Conservation (phyloP, 1,284 basidiomycete species). For the Fomitopsis schrenkii region DNA sequence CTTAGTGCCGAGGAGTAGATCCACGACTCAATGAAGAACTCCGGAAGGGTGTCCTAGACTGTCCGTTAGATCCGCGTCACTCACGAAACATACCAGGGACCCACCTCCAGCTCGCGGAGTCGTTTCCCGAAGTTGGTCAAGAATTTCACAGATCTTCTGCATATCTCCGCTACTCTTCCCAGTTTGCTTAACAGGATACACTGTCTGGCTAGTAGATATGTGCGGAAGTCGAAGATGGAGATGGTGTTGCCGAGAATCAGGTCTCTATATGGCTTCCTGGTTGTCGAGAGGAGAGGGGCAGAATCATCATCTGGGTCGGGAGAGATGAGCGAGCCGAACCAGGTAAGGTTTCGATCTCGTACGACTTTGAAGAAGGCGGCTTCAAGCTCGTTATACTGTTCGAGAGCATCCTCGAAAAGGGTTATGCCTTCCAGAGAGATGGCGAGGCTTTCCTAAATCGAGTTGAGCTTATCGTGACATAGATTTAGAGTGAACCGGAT, state of each 20-base stretch:
- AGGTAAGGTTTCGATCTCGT: conserved; percentile 80
- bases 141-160: conserved; percentile 66
- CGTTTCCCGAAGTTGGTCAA: conserved; percentile 79
- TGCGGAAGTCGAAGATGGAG: conserved; percentile 90
- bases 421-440: conserved; percentile 89
- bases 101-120: conserved; percentile 72
- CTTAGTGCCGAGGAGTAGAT: conserved; percentile 89
- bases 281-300: conserved; percentile 71
- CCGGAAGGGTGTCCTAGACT: conserved; percentile 63
- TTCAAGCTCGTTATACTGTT: conserved; percentile 92
- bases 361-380: conserved; percentile 77
- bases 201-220: conserved; percentile 89
- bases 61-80: neutral
- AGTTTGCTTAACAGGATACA: conserved; percentile 75
- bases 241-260: conserved; percentile 90
- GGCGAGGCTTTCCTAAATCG: conserved; percentile 84
- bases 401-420: conserved; percentile 84
- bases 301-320: conserved; percentile 77
- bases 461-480: neutral
- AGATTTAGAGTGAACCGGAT: neutral
- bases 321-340: conserved; percentile 84
- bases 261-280: conserved; percentile 85
- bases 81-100: conserved; percentile 15
- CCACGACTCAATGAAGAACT: conserved; percentile 90
- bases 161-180: conserved; percentile 65